Conservation (phyloP, 2,329 filamentous ascomycete genomes). For the Paracoccidioides brasiliensis region DNA sequence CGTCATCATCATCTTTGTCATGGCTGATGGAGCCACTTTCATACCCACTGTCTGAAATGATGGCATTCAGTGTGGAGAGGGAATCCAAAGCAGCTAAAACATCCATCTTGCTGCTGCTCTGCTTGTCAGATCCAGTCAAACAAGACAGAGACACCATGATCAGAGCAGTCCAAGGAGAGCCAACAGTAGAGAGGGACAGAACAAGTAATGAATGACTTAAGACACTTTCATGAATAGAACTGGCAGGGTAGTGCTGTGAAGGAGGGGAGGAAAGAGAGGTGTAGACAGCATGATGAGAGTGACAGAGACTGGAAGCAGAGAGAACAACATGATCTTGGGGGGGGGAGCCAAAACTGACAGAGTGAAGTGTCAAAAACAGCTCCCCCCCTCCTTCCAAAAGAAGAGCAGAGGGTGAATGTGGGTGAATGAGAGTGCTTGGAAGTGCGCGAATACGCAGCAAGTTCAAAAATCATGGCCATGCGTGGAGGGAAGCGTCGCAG, state of each 20-base stretch:
- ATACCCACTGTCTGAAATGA: conserved; percentile 13
- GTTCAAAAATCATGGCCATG: neutral
- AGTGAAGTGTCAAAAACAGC: too few species aligned
- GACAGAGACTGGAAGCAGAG: too few species aligned
- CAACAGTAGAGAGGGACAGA: neutral
- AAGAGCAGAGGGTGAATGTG: too few species aligned
- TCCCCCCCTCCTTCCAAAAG: too few species aligned
- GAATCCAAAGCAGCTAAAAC: conserved; percentile 7
- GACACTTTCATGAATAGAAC: too few species aligned
- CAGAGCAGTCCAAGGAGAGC: neutral
- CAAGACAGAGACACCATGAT: conserved; percentile 8
- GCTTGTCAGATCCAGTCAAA: conserved; percentile 1
- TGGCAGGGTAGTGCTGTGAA: too few species aligned
- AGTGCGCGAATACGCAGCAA: too few species aligned
- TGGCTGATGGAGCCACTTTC: conserved; percentile 8
- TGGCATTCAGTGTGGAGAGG: conserved; percentile 8
- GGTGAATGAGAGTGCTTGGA: too few species aligned
- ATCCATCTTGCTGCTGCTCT: conserved; percentile 9
- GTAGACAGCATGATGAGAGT: too few species aligned
- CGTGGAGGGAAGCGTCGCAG: neutral
- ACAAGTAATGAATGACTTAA: neutral
- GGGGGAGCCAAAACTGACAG: too few species aligned
- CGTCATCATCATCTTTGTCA: conserved; percentile 7
- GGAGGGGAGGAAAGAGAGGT: too few species aligned
- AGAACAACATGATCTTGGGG: too few species aligned